These are phyloP conservation scores for Monosporozyma aerobia DNA, from an alignment of 805 yeast genomes.

Conservation along the genomic window DNA sequence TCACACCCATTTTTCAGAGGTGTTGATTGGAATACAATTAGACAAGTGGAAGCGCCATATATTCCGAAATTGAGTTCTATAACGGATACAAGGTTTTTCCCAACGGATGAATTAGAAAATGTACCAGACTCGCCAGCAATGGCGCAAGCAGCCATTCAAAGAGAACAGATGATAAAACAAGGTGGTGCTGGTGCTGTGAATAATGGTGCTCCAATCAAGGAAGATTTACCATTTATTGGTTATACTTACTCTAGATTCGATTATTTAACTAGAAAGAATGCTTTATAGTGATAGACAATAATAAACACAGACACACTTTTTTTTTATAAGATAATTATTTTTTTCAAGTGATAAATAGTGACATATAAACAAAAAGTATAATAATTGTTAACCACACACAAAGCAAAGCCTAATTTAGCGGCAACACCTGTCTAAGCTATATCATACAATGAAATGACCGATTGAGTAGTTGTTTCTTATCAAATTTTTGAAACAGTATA, in stretches of 20 bases:
- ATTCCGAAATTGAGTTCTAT: conserved; percentile 85
- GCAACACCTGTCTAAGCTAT: no score
- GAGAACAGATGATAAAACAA: conserved; percentile 42
- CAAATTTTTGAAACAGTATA: no score
- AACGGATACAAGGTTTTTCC: conserved; percentile 96
- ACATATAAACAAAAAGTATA: no score
- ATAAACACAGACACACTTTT: not conserved
- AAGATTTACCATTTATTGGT: conserved; percentile 94
- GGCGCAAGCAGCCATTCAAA: conserved; percentile 56
- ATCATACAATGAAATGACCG: no score
- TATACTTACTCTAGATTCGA: conserved; percentile 94
- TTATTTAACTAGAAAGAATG: conserved; percentile 71
- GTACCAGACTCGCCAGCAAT: conserved; percentile 84
- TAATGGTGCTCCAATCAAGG: conserved; percentile 38
- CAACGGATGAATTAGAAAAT: conserved; percentile 90
- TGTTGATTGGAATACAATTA: conserved; percentile 87
- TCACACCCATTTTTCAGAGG: conserved; percentile 89
- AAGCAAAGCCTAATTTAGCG: no score
- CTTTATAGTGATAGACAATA: conserved; percentile 17
- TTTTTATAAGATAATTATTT: no score
- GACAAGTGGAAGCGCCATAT: conserved; percentile 86
- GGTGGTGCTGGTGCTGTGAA: conserved; percentile 32
- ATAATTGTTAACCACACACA: no score
- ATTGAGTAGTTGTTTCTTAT: no score
- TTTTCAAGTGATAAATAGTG: no score